Evolutionary conservation across 345 rosid genomes (phyloP).

Genomic region (Cardamine occulta): DNA sequence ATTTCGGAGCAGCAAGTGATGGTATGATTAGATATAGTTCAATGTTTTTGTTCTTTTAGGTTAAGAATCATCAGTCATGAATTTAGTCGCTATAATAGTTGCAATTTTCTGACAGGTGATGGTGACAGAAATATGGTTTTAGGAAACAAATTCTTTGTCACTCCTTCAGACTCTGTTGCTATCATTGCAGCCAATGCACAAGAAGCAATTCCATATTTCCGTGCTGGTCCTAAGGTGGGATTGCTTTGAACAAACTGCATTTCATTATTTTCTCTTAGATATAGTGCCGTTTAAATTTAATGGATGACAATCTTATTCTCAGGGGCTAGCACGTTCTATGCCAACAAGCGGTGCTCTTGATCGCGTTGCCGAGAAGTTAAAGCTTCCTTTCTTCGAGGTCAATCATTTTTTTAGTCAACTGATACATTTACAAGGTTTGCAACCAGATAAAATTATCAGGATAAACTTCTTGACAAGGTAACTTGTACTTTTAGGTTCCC

Average conservation of each 20-base stretch:
- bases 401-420: constrained; percentile 23
- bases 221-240: constrained; percentile 72
- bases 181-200: constrained; percentile 89
- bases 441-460: background rate
- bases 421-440: background rate
- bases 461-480: constrained; percentile 31
- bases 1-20: constrained; percentile 96
- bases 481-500: constrained; percentile 66
- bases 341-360: constrained; percentile 98
- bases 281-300: background rate
- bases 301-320: constrained; percentile 36
- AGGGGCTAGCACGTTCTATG: constrained; percentile 98
- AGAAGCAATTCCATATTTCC: constrained; percentile 85
- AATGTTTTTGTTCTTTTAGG: constrained; percentile 8
- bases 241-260: background rate
- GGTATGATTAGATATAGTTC: constrained; percentile 52
- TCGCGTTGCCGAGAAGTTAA: constrained; percentile 83
- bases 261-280: constrained; percentile 5
- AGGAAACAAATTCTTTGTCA: constrained; percentile 81
- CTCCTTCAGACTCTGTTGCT: constrained; percentile 96
- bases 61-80: background rate
- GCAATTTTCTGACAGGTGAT: constrained; percentile 63
- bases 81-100: background rate
- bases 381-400: constrained; percentile 92
- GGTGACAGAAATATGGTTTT: constrained; percentile 98